phyloP scores from a whole-genome alignment of 768 basidiomycete species.

The Lactarius tabidus region DNA sequence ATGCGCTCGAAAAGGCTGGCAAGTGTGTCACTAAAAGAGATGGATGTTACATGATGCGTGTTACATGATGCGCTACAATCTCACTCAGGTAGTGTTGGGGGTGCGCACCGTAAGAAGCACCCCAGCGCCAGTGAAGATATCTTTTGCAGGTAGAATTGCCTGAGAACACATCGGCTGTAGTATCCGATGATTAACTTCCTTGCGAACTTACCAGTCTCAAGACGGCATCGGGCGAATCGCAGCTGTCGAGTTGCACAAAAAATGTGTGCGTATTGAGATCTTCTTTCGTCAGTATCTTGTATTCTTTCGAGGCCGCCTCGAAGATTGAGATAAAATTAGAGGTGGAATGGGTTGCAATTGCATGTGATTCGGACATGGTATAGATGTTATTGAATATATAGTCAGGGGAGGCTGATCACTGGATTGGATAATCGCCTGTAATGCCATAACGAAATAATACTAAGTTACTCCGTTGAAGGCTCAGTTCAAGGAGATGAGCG shows the following conservation, averaged over 20 bases:
- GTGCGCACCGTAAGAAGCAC: background rate
- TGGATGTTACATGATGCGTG: background rate
- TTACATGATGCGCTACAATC: background rate
- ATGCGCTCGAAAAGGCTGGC: conserved; percentile 6
- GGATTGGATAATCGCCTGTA: background rate
- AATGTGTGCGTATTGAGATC: background rate
- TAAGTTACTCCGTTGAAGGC: too few relatives aligned
- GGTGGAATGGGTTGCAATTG: background rate
- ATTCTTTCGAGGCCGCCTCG: background rate
- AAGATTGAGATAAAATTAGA: background rate
- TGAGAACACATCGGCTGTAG: background rate
- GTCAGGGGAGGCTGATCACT: background rate
- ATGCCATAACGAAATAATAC: too few relatives aligned
- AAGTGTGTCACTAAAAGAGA: background rate
- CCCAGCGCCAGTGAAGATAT: background rate
- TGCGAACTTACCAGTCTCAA: background rate
- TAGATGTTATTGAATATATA: too few relatives aligned
- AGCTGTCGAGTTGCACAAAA: background rate
- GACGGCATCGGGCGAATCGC: background rate
- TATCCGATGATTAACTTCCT: too few relatives aligned
- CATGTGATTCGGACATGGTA: background rate
- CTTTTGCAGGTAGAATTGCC: background rate
- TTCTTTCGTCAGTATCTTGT: background rate
- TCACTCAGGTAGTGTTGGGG: background rate
- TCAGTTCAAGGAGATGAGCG: too few relatives aligned